Evolutionary conservation across 495 filamentous ascomycete species (phyloP), one percentile per base, ranked within the genome.

Genomic region (Penicillium canariense): DNA sequence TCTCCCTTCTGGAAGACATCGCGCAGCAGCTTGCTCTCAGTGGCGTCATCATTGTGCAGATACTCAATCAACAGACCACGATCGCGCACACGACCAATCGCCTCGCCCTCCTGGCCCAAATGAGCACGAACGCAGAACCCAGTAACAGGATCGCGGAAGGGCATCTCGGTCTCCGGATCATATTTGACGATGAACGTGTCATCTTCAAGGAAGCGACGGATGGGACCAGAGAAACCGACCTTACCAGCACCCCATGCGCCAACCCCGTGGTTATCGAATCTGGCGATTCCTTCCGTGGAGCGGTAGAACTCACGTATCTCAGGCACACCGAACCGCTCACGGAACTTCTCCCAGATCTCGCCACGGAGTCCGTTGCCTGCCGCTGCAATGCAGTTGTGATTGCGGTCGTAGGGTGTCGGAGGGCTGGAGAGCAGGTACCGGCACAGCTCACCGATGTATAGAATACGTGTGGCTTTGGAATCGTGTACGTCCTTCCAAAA

Each of bases 391-490:
- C 96, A 84, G 0, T 75, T 80, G 71, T 97, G 86, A 50, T 86
- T 76, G 22, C 73, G 76, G 71, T 97, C 94, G 36, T 89, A 82
- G 25, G 84, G 83, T 30, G 85, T 83, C 0, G 89, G 81, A 0
- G 89, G 84, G 0, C 88, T 84, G 0, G 88, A 71, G 34, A 97
- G 83, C 1, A 98, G 84, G 62, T 98, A 98, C 1, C 94, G 83
- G 56, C 89, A 95, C 1, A 90, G 87, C 67, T 98, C 94, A 46
- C 94, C 94, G 20, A 98, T 93, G 62, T 98, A 98, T 52, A 96
- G 87, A 50, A 97, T 89, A 3, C 88, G 77, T 0, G 88, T 96
- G 35, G 92, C 86, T 7, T 84, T 65, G n/a, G 86, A 83, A 27
- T 82, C 80, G 20, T 89, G 84, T 12, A 91, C 85, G 40, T 96